Evolutionary conservation across 129 eudicot species (phyloP).

Genomic region (Escallonia herrerae): DNA sequence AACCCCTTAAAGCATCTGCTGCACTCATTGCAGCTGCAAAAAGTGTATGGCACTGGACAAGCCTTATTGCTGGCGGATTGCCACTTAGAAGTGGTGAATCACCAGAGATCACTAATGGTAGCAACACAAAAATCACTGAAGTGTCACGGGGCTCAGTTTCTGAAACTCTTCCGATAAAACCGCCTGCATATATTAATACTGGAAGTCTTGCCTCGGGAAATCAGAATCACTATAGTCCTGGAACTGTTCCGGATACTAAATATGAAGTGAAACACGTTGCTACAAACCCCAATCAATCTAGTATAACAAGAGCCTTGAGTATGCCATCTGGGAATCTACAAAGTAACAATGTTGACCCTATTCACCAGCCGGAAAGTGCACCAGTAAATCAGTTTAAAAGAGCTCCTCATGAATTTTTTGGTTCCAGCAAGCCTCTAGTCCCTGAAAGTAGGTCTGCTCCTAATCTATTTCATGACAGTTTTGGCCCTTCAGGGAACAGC

Average conservation of each 20-base stretch:
- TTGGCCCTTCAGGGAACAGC: constrained; percentile 8
- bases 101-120: background rate
- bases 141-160: background rate
- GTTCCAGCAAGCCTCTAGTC: constrained; percentile 5
- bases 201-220: background rate
- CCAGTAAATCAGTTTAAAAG: constrained; percentile 11
- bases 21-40: constrained; percentile 33
- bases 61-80: constrained; percentile 21
- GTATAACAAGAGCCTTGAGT: constrained; percentile 7
- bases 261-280: constrained; percentile 4
- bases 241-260: constrained; percentile 8
- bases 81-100: constrained; percentile 9
- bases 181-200: background rate
- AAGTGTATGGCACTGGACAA: constrained; percentile 33
- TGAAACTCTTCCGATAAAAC: background rate
- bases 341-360: background rate
- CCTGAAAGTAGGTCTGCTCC: constrained; percentile 11
- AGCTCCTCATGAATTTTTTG: constrained; percentile 33
- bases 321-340: constrained; percentile 8
- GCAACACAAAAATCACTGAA: background rate
- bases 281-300: constrained; percentile 7
- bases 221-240: constrained; percentile 7
- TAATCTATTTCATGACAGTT: constrained; percentile 3
- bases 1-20: constrained; percentile 21
- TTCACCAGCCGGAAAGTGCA: constrained; percentile 8